phyloP scores from a whole-genome alignment of 768 basidiomycete species.

The Mycena rebaudengoi region DNA sequence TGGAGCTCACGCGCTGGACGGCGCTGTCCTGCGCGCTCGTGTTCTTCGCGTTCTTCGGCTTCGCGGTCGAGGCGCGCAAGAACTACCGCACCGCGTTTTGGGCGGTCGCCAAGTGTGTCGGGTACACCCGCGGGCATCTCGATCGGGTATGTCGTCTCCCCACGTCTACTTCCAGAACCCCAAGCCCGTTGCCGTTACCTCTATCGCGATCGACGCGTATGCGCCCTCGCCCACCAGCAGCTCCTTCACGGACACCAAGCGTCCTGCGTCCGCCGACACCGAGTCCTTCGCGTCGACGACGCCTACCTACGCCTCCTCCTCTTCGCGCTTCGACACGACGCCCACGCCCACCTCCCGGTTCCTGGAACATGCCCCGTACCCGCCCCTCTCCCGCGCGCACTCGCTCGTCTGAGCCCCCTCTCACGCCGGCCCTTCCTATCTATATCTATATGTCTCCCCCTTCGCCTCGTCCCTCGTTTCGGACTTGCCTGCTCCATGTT shows the following conservation, averaged over 20 bases:
- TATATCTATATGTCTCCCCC: too few relatives aligned
- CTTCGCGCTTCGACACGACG: constrained; percentile 36
- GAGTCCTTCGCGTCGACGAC: constrained; percentile 14
- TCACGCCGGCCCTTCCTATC: too few relatives aligned
- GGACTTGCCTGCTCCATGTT: too few relatives aligned
- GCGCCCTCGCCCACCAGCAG: too few relatives aligned
- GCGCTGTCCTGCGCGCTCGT: constrained; percentile 39
- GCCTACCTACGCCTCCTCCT: too few relatives aligned
- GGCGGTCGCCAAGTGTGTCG: background rate
- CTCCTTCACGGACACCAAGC: too few relatives aligned
- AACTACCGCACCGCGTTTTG: constrained; percentile 42
- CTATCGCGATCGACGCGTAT: constrained; percentile 3
- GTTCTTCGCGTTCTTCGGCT: constrained; percentile 66
- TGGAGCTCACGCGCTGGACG: constrained; percentile 27
- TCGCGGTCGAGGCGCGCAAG: constrained; percentile 54
- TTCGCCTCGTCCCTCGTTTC: too few relatives aligned
- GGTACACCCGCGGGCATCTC: background rate
- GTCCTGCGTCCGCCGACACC: background rate
- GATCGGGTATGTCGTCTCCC: too few relatives aligned
- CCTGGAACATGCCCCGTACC: background rate
- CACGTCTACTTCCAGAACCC: constrained; percentile 31
- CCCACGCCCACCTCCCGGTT: background rate
- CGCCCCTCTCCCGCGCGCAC: too few relatives aligned
- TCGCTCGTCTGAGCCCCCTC: too few relatives aligned
- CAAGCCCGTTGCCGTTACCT: background rate